Conservation (phyloP, 139 green algal species). For the Diplosphaera chodatii region DNA sequence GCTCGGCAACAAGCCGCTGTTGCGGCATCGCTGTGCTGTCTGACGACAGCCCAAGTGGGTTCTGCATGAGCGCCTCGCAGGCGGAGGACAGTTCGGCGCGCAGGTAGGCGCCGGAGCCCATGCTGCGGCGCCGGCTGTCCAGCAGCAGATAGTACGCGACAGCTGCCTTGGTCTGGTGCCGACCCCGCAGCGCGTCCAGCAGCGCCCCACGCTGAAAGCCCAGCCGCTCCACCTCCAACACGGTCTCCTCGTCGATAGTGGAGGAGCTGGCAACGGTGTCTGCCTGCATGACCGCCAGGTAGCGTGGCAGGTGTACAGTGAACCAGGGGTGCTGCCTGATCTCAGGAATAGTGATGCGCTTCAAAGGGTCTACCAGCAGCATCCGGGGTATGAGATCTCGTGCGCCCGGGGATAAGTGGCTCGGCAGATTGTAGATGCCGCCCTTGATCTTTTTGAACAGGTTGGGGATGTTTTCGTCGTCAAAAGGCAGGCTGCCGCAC, state of each 20-base stretch:
- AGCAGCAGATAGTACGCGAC: slow-evolving; percentile 94
- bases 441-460: slow-evolving; percentile 99
- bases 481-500: slow-evolving; percentile 96
- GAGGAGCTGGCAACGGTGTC: slow-evolving; percentile 41
- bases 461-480: slow-evolving; percentile 99
- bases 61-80: slow-evolving; percentile 20
- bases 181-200: slow-evolving; percentile 52
- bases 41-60: slow-evolving; percentile 3
- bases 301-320: slow-evolving; percentile 85
- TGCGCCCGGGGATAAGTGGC: slow-evolving; percentile 84
- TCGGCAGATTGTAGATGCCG: slow-evolving; percentile 94
- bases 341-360: slow-evolving; percentile 98
- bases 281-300: slow-evolving; percentile 89
- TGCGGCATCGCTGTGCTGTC: slow-evolving; percentile 11
- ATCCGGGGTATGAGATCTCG: slow-evolving; percentile 97
- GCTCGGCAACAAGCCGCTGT: slow-evolving; percentile 79
- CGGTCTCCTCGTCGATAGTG: slow-evolving; percentile 67
- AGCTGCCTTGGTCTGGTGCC: slow-evolving; percentile 90
- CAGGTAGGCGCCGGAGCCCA: slow-evolving; percentile 54
- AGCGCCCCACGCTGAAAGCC: slow-evolving; percentile 76
- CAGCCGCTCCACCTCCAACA: slow-evolving; percentile 76
- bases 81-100: slow-evolving; percentile 53
- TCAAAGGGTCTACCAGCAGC: slow-evolving; percentile 97
- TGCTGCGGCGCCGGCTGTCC: slow-evolving; percentile 64
- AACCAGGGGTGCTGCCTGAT: slow-evolving; percentile 97